These are phyloP conservation scores for Sclerotinia subarctica DNA, from an alignment of 2,329 filamentous ascomycete genomes.

Conservation along the genomic window DNA sequence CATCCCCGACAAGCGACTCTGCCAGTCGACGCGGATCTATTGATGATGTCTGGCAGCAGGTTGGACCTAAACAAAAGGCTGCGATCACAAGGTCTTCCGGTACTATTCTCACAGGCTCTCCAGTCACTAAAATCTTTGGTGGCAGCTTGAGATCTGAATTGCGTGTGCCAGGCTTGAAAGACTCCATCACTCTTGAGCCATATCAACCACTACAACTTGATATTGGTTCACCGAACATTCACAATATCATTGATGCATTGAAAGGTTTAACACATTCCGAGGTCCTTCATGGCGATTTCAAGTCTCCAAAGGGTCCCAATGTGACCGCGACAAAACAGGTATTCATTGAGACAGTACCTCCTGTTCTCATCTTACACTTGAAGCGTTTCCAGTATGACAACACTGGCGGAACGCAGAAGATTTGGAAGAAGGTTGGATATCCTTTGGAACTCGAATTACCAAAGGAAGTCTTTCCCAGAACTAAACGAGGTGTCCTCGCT, in stretches of 20 bases:
- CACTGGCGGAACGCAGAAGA: conserved; percentile 85
- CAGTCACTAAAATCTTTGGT: conserved; percentile 91
- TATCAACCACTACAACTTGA: conserved; percentile 94
- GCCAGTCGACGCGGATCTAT: conserved; percentile 39
- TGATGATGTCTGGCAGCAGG: conserved; percentile 83
- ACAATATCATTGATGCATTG: conserved; percentile 88
- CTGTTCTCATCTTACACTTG: conserved; percentile 88
- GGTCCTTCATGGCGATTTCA: conserved; percentile 79
- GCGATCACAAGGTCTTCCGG: conserved; percentile 85
- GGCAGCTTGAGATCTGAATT: conserved; percentile 88
- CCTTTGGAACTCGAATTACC: conserved; percentile 93
- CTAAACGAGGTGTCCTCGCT: conserved; percentile 62
- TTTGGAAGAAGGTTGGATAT: conserved; percentile 97
- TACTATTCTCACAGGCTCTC: conserved; percentile 68
- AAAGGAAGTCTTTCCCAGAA: conserved; percentile 78
- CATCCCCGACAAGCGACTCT: conserved; percentile 46
- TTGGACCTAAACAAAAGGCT: conserved; percentile 85
- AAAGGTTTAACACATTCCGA: conserved; percentile 81
- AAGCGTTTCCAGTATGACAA: conserved; percentile 97
- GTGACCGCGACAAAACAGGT: conserved; percentile 87
- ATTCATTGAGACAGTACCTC: conserved; percentile 86
- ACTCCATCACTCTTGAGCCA: conserved; percentile 87
- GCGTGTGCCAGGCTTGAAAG: conserved; percentile 78
- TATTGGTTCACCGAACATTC: conserved; percentile 81
- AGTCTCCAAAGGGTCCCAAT: conserved; percentile 71